Base-by-base conservation (phyloP, 2,329 filamentous ascomycete genomes). In the Shiraia bambusicola region DNA sequence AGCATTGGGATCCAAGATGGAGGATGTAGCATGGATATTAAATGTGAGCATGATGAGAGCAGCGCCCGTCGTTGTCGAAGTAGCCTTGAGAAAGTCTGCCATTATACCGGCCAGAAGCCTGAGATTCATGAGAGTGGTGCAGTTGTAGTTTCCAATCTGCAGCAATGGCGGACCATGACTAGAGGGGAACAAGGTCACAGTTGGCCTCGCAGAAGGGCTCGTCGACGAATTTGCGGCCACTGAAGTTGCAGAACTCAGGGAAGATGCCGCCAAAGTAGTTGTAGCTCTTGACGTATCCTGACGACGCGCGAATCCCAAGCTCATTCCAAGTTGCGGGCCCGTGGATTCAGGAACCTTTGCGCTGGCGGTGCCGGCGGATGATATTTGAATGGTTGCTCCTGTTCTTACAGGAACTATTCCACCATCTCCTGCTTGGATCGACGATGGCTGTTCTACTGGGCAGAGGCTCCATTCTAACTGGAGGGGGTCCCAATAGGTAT, bases 401-500 rank as follows among this genome's bases (percentile, higher is more conserved):
- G 53, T 47, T 9, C 34, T 36, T n/a, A 54, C 37, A 10, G 46
- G 43, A 10, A 42, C 32, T n/a, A 27, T 39, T 19, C 17, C 40
- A 16, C 28, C 49, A 26, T 22, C 30, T 11, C 33, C 37, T 28
- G 42, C 30, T 10, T 44, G 33, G 5, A 46, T 47, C 6, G 53
- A 49, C 19, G 54, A 49, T 26, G 76, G 75, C 37, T 82, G 69
- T 32, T 75, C 63, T 2, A 78, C 78, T 0, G 83, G 83, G 58
- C 83, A 86, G 13, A 86, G 72, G 35, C 72, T 78, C 80, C 82
- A 86, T 28, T 71, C 58, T 24, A 65, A 65, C 19, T 75, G 72
- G 22, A 66, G 71, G 16, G 73, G 56, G 49, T 84, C 82, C 83
- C 83, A 86, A 56, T 82, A 86, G 10, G 84, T 53, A 59, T 86